These are phyloP conservation scores for Geotrichum citri-aurantii DNA, from an alignment of 1,139 yeast species.

Conservation along the genomic window DNA sequence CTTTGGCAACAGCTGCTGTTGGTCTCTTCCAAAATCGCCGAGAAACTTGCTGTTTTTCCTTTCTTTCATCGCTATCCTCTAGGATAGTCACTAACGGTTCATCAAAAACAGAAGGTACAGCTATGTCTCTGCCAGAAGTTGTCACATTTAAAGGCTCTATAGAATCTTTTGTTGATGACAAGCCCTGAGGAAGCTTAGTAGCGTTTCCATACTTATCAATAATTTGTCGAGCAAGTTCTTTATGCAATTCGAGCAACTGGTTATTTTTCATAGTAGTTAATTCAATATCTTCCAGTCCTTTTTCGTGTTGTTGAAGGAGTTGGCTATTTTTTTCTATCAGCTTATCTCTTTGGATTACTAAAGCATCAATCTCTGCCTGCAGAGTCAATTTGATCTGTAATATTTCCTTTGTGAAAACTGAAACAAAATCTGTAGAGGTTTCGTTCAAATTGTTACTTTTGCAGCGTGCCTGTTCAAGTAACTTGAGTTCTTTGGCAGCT, in stretches of 20 bases:
- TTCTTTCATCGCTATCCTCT: slow-evolving; percentile 27
- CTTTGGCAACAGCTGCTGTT: slow-evolving; percentile 33
- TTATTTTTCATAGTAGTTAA: not conserved
- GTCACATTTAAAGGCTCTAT: slow-evolving; percentile 28
- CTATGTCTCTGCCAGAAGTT: not conserved
- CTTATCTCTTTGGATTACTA: slow-evolving; percentile 31
- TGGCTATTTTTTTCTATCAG: slow-evolving; percentile 33
- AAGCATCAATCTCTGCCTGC: slow-evolving; percentile 32
- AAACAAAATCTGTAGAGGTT: slow-evolving; percentile 24
- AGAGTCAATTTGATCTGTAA: slow-evolving; percentile 27
- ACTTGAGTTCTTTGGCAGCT: slow-evolving; percentile 31
- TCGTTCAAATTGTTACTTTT: slow-evolving; percentile 22
- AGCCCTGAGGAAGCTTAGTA: not conserved
- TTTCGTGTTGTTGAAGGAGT: slow-evolving; percentile 19
- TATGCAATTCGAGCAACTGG: slow-evolving; percentile 2
- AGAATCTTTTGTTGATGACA: slow-evolving; percentile 20
- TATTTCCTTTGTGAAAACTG: slow-evolving; percentile 28
- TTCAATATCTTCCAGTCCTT: not conserved
- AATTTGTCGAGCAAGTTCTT: not conserved
- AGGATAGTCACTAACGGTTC: slow-evolving; percentile 34
- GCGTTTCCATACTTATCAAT: not conserved
- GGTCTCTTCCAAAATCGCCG: slow-evolving; percentile 37
- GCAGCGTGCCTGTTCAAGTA: slow-evolving; percentile 24
- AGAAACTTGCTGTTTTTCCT: slow-evolving; percentile 29
- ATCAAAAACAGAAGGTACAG: slow-evolving; percentile 19